Base-by-base conservation (phyloP, 768 basidiomycete species). In the Mycena vulgaris region DNA sequence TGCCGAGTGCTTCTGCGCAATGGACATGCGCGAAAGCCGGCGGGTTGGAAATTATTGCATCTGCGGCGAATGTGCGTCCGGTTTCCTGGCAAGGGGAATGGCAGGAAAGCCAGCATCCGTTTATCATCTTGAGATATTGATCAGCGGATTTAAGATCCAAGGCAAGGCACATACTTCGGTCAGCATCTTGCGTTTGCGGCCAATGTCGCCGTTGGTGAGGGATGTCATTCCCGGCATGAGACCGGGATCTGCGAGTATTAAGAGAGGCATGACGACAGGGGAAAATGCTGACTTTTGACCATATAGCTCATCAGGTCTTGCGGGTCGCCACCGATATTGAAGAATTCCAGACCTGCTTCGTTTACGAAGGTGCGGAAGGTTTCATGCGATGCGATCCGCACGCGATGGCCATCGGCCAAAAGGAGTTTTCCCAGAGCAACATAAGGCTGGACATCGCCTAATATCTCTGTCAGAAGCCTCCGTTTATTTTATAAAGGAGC, bases 241-340 rank as follows among this genome's bases (percentile, higher is more conserved):
- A 2, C 91, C 91, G 60, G 91, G 91, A 78, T 91, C 89, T 91
- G 63, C 1, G 17, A 47, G 33, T 21, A 51, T 31, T 49, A 16
- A 66, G 42, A 60, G 25, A 35, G 2, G 63, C 28, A 64, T 31
- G 47, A 25, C 23, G 39, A n/a, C 53, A 31, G 25, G 59, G 33
- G 47, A 19, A 30, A 62, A 39, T 47, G 74, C 85, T 71, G 68
- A 90, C 90, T 92, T 77, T 89, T 89, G 52, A 92, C 91, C 91
- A 92, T 91, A 70, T 90, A 92, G 52, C 88, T 88, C 90, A 92
- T 91, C 14, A 92, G 78, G 62, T 90, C 88, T 58, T 88, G 85
- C 0, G 90, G 91, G 77, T 89, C 83, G 1, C 90, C 91, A 13
- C 91, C 90, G 35, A 90, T 87, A 60, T 83, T 82, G 74, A 86